These are phyloP conservation scores for Capronia americana DNA, from an alignment of 2,329 filamentous ascomycete genomes.

Conservation along the genomic window DNA sequence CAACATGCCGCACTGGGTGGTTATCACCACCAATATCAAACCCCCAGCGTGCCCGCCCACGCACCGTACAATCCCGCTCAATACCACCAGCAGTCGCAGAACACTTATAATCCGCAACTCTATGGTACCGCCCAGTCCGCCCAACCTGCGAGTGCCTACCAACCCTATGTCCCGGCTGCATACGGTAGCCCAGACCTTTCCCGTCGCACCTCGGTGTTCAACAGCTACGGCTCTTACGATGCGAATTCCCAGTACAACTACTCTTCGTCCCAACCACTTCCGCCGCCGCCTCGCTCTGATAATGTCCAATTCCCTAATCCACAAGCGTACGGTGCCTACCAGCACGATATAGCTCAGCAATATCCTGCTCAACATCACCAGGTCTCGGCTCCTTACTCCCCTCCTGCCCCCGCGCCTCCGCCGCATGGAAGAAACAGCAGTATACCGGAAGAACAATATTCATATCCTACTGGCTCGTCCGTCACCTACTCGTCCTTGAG, in stretches of 20 bases:
- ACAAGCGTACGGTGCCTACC: conserved; percentile 32
- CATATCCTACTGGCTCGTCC: conserved; percentile 24
- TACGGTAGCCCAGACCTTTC: conserved; percentile 47
- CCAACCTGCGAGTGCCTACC: conserved; percentile 43
- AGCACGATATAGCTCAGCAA: conserved; percentile 30
- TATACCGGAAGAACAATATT: conserved; percentile 33
- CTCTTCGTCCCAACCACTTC: conserved; percentile 43
- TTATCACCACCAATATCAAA: conserved; percentile 59
- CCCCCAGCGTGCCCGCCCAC: conserved; percentile 50
- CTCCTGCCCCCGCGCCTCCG: conserved; percentile 49
- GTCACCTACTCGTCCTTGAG: conserved; percentile 25
- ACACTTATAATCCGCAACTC: conserved; percentile 74
- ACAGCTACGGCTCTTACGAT: conserved; percentile 35
- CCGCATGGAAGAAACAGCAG: conserved; percentile 42
- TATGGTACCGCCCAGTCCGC: conserved; percentile 50
- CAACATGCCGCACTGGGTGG: conserved; percentile 51
- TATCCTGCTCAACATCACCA: conserved; percentile 26
- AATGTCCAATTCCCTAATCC: conserved; percentile 16
- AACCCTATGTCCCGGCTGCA: conserved; percentile 59
- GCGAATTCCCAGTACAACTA: conserved; percentile 42
- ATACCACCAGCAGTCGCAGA: conserved; percentile 53
- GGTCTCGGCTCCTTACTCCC: conserved; percentile 33
- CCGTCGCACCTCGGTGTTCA: conserved; percentile 35
- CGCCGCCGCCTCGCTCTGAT: conserved; percentile 40
- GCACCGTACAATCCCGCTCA: conserved; percentile 68